Evolutionary conservation across 1,139 yeast genomes (phyloP).

Genomic region (Geotrichum australiense): DNA sequence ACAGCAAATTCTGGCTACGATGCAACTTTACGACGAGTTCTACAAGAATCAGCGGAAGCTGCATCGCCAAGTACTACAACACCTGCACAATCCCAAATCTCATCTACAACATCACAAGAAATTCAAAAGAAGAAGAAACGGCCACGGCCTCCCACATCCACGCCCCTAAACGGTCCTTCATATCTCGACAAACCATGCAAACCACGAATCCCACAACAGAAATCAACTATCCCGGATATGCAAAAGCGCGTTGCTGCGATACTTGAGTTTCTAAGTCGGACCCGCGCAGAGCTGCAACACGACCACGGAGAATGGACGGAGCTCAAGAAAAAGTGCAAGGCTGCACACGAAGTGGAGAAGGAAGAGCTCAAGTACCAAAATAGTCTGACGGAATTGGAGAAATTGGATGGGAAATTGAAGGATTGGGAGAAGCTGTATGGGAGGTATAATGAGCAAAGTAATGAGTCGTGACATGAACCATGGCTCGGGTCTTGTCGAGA

Average conservation of each 20-base stretch:
- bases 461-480: no score
- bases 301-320: conserved; percentile 55
- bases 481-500: no score
- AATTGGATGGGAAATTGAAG: conserved; percentile 2
- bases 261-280: conserved; percentile 78
- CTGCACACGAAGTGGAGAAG: neutral
- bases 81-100: neutral
- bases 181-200: conserved; percentile 60
- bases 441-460: neutral
- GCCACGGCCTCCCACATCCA: conserved; percentile 6
- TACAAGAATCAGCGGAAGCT: conserved; percentile 47
- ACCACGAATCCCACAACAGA: conserved; percentile 74
- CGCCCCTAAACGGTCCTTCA: conserved; percentile 24
- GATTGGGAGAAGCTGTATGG: conserved; percentile 4
- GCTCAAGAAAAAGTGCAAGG: conserved; percentile 25
- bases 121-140: conserved; percentile 13
- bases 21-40: conserved; percentile 59
- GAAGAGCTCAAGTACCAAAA: neutral
- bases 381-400: neutral
- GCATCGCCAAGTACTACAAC: conserved; percentile 2
- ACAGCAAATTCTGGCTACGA: conserved; percentile 50
- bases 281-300: conserved; percentile 69
- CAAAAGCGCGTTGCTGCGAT: conserved; percentile 84
- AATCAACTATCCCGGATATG: conserved; percentile 71
- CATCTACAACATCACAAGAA: conserved; percentile 2